Evolutionary conservation across 1,139 yeast species (phyloP), one percentile per base, ranked within the genome.

Genomic region (Zygosaccharomyces sapae): DNA sequence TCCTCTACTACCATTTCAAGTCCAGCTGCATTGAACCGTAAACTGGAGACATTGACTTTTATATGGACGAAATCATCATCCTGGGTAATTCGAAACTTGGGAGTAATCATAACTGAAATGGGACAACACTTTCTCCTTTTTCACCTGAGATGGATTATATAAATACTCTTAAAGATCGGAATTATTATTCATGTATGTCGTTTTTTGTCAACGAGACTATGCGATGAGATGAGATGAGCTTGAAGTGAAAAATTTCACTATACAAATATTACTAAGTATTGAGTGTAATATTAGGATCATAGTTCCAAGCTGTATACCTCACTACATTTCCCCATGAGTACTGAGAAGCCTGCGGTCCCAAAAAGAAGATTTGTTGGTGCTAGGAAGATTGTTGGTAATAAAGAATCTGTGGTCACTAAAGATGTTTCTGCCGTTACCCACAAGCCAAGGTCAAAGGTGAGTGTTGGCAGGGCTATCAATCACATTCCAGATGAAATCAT

Each of bases 401-500:
- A 30, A 6, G 41, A 36, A 10, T 16, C 45, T 16, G 44, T 37
- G 5, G 25, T 47, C 7, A 41, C 55, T 8, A 50, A 50, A 29
- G 44, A 49, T 5, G 56, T 55, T 6, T 53, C 56, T 10, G 62
- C 64, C 20, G 46, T 69, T 12, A 66, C 68, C 1, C 58, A 53
- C 30, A 58, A 65, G 20, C 56, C 66, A 3, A 61, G 59, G 47
- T 50, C 62, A 0, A 63, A 58, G 38, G 55, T 59, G 20, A 65
- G 62, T 46, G 64, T 65, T n/a, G 66, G 69, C 16, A 69, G 95
- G 54, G 80, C 88, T 4, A 72, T 86, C 68, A 86, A 87, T 59
- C 97, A 88, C 63, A 86, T 94, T n/a, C 98, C 98, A 1, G 79
- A 77, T 5, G 96, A 88, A 8, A 89, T 92, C 22, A 66, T 89